Evolutionary conservation across 1,284 basidiomycete genomes (phyloP), one percentile per base, ranked within the genome.

Genomic region (Irpex lacteus): DNA sequence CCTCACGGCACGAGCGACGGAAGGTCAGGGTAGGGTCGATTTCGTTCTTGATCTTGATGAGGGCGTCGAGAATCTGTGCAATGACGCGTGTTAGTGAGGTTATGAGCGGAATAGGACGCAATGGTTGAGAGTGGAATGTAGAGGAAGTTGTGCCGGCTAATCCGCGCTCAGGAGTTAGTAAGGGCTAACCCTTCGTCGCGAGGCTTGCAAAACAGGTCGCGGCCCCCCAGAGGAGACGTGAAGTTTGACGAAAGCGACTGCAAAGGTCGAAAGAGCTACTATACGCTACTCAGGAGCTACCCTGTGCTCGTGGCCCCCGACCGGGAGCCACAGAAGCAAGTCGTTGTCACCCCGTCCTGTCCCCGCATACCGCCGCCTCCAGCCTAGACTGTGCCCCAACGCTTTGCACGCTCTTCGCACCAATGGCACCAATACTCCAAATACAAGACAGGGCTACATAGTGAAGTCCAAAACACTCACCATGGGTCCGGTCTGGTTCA

Each of bases 31-130:
- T 98, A 5, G 97, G 92, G 81, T 98, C 97, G 32, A 96, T 76
- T 78, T 98, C 96, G 79, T 98, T 98, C 88, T 99, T 99, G 78
- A 99, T 98, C 82, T 99, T 98, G 82, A 98, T 98, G 71, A 97
- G 86, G 1, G 92, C 94, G 72, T 97, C 95, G 57, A 96, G 88
- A 60, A 96, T 82, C 92, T 89, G 66, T 5, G 54, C 3, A 6
- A 36, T 34, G 13, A 36, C 54, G 32, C 13, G 15, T 34, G 26
- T 56, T 56, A 26, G 21, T 18, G 18, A 56, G 11, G 18, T 15
- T 15, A 56, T 36, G 6, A 36, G 18, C 18, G 50, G 15, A 15
- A 4, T 15, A 44, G 5, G 4, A 44, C 2, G 4, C 15, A 44
- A 15, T 11, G 8, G 40, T 26, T 15, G 40, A 44, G 40, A 44